phyloP scores from a whole-genome alignment of 2,329 filamentous ascomycete species.

The Onygenales sp. region DNA sequence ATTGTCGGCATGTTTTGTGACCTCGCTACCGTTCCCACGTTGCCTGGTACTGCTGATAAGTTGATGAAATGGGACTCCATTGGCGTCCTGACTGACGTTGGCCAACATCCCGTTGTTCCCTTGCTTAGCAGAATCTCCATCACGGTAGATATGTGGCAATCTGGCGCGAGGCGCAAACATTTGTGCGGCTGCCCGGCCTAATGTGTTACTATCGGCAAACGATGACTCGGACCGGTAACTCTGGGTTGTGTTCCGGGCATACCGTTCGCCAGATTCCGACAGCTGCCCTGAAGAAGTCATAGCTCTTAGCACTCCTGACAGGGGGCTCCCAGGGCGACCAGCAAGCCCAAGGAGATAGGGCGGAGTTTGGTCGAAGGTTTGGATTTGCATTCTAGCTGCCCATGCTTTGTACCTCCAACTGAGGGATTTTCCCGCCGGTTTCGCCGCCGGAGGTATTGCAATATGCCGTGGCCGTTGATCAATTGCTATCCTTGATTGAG shows the following conservation, averaged over 20 bases:
- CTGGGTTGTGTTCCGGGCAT: neutral
- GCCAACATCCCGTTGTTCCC: too few species aligned
- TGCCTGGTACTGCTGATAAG: too few species aligned
- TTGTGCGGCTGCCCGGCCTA: neutral
- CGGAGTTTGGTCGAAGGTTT: constrained; percentile 12
- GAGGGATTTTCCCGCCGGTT: neutral
- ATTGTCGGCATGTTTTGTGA: neutral
- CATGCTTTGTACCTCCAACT: constrained; percentile 24
- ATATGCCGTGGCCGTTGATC: neutral
- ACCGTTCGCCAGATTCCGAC: neutral
- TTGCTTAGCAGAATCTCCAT: too few species aligned
- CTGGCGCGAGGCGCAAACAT: neutral
- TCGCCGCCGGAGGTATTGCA: neutral
- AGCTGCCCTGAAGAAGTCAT: constrained; percentile 8
- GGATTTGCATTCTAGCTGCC: constrained; percentile 29
- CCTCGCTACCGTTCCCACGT: too few species aligned
- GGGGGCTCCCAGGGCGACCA: constrained; percentile 28
- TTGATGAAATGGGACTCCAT: too few species aligned
- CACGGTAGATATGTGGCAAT: too few species aligned
- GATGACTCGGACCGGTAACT: neutral
- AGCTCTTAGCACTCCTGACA: constrained; percentile 18
- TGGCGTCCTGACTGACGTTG: too few species aligned
- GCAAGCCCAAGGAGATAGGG: constrained; percentile 12
- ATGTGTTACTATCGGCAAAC: neutral
- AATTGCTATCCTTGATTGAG: neutral